Evolutionary conservation across 2,329 filamentous ascomycete genomes (phyloP).

Genomic region (Alternaria rosae): DNA sequence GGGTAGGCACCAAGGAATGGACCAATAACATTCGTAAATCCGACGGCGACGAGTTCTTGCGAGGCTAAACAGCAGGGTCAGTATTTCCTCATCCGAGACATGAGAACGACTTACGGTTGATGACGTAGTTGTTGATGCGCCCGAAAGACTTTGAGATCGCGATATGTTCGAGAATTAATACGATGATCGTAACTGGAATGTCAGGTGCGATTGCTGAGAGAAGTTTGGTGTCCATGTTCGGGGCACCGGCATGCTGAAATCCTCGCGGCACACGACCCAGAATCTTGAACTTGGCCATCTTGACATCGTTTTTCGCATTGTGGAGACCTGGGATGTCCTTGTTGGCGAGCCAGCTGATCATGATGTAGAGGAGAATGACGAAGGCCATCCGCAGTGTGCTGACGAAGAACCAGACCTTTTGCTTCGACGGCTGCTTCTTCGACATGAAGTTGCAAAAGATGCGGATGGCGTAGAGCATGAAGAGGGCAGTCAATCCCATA

Average conservation of each 20-base stretch:
- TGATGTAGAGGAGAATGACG: slow-evolving; percentile 88
- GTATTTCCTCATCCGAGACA: not conserved
- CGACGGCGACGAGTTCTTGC: slow-evolving; percentile 94
- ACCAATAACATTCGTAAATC: slow-evolving; percentile 84
- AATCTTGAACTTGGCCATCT: slow-evolving; percentile 73
- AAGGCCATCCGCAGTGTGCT: slow-evolving; percentile 90
- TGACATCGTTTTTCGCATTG: slow-evolving; percentile 57
- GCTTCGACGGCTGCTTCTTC: slow-evolving; percentile 72
- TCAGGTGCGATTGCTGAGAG: slow-evolving; percentile 73
- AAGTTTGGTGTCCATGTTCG: slow-evolving; percentile 70
- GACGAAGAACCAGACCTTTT: slow-evolving; percentile 88
- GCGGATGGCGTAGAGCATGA: slow-evolving; percentile 70
- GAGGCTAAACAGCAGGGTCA: slow-evolving; percentile 60
- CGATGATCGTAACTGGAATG: slow-evolving; percentile 85
- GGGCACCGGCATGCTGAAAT: slow-evolving; percentile 80
- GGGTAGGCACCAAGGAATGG: slow-evolving; percentile 92
- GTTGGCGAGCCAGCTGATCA: slow-evolving; percentile 89
- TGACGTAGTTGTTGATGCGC: slow-evolving; percentile 92
- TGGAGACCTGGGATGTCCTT: slow-evolving; percentile 52
- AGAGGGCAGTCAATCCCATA: slow-evolving; percentile 82
- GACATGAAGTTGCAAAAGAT: slow-evolving; percentile 58
- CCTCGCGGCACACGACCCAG: slow-evolving; percentile 32
- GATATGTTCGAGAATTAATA: slow-evolving; percentile 96
- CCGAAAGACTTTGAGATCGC: slow-evolving; percentile 98
- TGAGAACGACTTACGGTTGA: slow-evolving; percentile 64